Evolutionary conservation across 345 rosid species (phyloP).

Genomic region (Microcos paniculata): DNA sequence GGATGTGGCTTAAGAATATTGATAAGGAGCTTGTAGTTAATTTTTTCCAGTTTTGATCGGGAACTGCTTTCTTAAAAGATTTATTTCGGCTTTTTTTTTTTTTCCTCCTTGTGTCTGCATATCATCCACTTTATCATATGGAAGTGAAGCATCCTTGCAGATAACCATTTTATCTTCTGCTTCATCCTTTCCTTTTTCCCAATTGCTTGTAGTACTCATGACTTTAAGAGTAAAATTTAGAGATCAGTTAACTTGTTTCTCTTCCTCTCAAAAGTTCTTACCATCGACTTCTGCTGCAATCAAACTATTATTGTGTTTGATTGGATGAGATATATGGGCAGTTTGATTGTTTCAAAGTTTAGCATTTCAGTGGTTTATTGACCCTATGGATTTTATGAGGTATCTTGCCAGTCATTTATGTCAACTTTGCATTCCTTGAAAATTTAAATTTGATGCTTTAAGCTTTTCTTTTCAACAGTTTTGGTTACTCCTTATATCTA

Average conservation of each 20-base stretch:
- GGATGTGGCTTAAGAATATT: constrained; percentile 9
- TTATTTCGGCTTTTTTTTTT: background rate
- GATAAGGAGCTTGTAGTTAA: background rate
- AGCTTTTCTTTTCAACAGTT: background rate
- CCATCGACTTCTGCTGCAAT: background rate
- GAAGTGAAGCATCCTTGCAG: background rate
- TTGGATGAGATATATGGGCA: background rate
- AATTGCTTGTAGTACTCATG: background rate
- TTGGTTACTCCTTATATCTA: background rate
- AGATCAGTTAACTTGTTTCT: background rate
- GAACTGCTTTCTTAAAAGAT: background rate
- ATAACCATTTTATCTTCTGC: background rate
- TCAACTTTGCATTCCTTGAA: background rate
- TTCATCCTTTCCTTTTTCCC: background rate
- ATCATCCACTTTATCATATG: background rate
- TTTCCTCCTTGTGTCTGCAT: background rate
- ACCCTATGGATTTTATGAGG: background rate
- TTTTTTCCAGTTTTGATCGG: background rate
- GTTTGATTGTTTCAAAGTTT: background rate
- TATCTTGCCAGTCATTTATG: background rate
- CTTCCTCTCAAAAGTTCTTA: background rate
- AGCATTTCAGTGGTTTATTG: background rate
- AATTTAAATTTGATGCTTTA: background rate
- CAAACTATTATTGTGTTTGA: background rate
- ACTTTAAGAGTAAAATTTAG: background rate